Base-by-base conservation (phyloP, 1,284 basidiomycete genomes). In the Blastosporella zonata region DNA sequence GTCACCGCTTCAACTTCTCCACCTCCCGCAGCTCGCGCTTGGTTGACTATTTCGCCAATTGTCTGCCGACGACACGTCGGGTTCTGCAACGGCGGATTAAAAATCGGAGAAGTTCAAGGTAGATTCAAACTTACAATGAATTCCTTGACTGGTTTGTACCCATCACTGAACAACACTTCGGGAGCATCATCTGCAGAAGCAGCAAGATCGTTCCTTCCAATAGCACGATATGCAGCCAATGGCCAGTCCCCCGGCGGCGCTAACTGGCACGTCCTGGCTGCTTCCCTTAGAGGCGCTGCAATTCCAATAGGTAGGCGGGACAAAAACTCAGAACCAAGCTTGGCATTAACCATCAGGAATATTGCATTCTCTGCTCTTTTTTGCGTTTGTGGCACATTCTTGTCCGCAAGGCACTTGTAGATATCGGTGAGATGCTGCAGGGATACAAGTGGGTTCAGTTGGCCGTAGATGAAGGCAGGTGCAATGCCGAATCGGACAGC, bases 151-250 rank as follows among this genome's bases (percentile, higher is more conserved):
- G 75, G 61, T 37, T 69, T 70, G 60, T 84, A 84, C 4, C 81
- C 80, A 47, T 77, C 73, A 49, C 63, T 75, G 42, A 71, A 70
- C 31, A 73, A 60, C 13, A 70, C 49, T 47, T 75, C 74, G 1
- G 71, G 69, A 17, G 64, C 63, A 39, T 70, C 67, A 46, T 68
- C 71, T 18, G 74, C 75, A 31, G 74, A 78, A 17, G 82, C 78
- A 6, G 86, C 83, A 1, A 97, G 71, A 62, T 98, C 96, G 46
- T 84, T 79, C 27, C 95, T 75, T 4, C 87, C 87, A 47, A 96
- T 80, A 2, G 91, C 75, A 10, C 76, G 71, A 62, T 93, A 97
- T 35, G 87, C 82, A 6, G 75, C 75, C 6, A 80, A 61, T 0
- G 81, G 74, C 88, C 90, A 93, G 49, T 84, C 77, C 5, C 74